Percentiles rank a stretch among this genome's conserved stretches.
Evolutionary conservation across 495 filamentous ascomycete genomes (phyloP).

Genomic region (Tuber microsphaerosporum): DNA sequence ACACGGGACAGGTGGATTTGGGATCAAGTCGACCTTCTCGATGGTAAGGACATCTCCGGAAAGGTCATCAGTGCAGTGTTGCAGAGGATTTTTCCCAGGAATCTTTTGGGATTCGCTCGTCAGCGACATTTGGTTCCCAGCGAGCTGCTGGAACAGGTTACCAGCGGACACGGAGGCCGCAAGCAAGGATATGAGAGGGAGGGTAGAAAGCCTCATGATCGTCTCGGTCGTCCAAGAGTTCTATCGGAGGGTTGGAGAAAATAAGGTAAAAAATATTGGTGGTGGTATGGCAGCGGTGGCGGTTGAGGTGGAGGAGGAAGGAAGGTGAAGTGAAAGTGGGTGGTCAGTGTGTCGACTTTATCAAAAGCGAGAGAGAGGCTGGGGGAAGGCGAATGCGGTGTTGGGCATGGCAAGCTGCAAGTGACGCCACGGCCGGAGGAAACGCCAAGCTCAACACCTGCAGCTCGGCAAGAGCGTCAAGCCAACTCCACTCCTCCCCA

Average conservation of each 20-base stretch:
- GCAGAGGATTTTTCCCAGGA: constrained; percentile 67
- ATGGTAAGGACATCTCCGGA: constrained; percentile 61
- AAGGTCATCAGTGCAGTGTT: constrained; percentile 55
- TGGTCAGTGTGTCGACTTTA: constrained; percentile 11
- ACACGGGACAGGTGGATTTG: constrained; percentile 84
- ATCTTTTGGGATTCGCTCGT: constrained; percentile 45
- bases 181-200: constrained; percentile 42
- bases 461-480: constrained; percentile 8
- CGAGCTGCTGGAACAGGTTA: constrained; percentile 37
- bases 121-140: constrained; percentile 34
- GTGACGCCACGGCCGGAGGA: constrained; percentile 13
- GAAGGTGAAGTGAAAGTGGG: constrained; percentile 3
- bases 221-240: background rate
- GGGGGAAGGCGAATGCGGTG: constrained; percentile 8
- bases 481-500: background rate
- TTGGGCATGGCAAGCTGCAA: background rate
- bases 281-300: background rate
- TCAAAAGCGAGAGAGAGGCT: constrained; percentile 16
- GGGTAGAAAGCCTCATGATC: constrained; percentile 49
- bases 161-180: constrained; percentile 41
- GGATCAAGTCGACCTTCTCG: constrained; percentile 66
- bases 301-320: background rate
- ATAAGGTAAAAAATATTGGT: no score
- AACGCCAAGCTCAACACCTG: constrained; percentile 14
- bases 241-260: no score